Evolutionary conservation across 2,329 filamentous ascomycete genomes (phyloP).

Genomic region (Sporothrix luriei): DNA sequence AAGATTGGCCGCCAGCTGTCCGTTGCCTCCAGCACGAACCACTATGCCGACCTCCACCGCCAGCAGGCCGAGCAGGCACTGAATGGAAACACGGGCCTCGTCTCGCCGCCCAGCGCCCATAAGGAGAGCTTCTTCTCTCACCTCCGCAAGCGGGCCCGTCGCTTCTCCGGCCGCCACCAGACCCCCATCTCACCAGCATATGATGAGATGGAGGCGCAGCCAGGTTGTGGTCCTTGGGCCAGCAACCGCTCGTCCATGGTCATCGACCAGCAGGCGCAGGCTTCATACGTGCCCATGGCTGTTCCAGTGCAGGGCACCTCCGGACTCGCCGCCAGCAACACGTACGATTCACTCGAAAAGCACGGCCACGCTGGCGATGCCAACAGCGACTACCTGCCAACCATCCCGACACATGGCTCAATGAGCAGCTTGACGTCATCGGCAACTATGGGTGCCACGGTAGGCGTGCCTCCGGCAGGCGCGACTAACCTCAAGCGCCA

Average conservation of each 20-base stretch:
- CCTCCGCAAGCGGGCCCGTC: slow-evolving; percentile 85
- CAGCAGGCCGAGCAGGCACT: slow-evolving; percentile 89
- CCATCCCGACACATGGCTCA: slow-evolving; percentile 58
- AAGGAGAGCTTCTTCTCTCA: slow-evolving; percentile 99
- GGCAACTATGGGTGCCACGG: slow-evolving; percentile 1
- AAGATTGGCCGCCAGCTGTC: slow-evolving; percentile 96
- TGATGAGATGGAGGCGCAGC: slow-evolving; percentile 91
- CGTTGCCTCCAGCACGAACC: slow-evolving; percentile 86
- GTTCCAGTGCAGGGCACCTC: slow-evolving; percentile 46
- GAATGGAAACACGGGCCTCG: slow-evolving; percentile 75
- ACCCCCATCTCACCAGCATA: slow-evolving; percentile 74
- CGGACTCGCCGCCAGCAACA: slow-evolving; percentile 57
- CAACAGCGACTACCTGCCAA: slow-evolving; percentile 43
- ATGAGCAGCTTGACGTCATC: slow-evolving; percentile 39
- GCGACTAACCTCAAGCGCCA: slow-evolving; percentile 63
- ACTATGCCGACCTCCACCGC: slow-evolving; percentile 86
- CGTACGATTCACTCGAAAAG: slow-evolving; percentile 63
- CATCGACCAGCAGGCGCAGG: slow-evolving; percentile 58
- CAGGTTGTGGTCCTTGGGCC: slow-evolving; percentile 86
- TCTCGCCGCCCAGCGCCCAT: slow-evolving; percentile 74
- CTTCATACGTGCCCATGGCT: slow-evolving; percentile 32
- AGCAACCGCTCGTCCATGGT: slow-evolving; percentile 83
- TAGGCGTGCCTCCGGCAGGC: slow-evolving; percentile 39
- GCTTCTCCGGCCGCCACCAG: slow-evolving; percentile 89
- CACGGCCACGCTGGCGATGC: slow-evolving; percentile 41